These are phyloP conservation scores for Neopestalotiopsis sp. DNA, from an alignment of 2,329 filamentous ascomycete genomes.

Conservation along the genomic window DNA sequence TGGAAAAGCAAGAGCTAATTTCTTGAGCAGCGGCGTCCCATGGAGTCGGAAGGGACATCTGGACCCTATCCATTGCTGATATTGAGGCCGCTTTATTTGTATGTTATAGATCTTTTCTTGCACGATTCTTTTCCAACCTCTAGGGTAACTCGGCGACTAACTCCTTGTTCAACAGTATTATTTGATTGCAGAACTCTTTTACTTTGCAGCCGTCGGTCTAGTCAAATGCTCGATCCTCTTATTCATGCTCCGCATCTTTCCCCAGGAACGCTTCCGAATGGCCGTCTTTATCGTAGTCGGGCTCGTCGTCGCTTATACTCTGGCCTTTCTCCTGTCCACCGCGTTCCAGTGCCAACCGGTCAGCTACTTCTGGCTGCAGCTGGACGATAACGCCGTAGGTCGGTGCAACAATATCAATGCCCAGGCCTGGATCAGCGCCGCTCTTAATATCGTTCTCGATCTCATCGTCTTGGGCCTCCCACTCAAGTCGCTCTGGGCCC, in stretches of 20 bases:
- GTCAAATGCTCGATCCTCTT: slow-evolving; percentile 33
- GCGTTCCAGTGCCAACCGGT: slow-evolving; percentile 39
- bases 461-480: slow-evolving; percentile 32
- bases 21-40: background rate
- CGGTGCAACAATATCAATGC: slow-evolving; percentile 37
- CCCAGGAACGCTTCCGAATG: slow-evolving; percentile 29
- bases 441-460: slow-evolving; percentile 34
- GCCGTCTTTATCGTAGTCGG: slow-evolving; percentile 31
- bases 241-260: slow-evolving; percentile 39
- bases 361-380: slow-evolving; percentile 20
- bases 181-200: slow-evolving; percentile 38
- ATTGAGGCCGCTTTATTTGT: slow-evolving; percentile 22
- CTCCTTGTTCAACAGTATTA: slow-evolving; percentile 23
- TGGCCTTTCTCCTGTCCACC: slow-evolving; percentile 27
- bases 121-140: background rate
- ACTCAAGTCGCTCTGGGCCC: slow-evolving; percentile 30
- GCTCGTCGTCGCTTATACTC: slow-evolving; percentile 28
- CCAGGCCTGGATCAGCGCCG: slow-evolving; percentile 34
- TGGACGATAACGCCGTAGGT: slow-evolving; percentile 20
- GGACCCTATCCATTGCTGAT: slow-evolving; percentile 19
- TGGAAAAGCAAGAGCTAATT: background rate
- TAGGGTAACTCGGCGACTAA: background rate
- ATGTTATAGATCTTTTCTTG: background rate
- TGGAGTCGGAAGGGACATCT: slow-evolving; percentile 24
- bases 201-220: slow-evolving; percentile 29